Evolutionary conservation across 192 early-diverging fungal species (phyloP), one percentile per base, ranked within the genome.

Genomic region (Obelidium mucronatum): DNA sequence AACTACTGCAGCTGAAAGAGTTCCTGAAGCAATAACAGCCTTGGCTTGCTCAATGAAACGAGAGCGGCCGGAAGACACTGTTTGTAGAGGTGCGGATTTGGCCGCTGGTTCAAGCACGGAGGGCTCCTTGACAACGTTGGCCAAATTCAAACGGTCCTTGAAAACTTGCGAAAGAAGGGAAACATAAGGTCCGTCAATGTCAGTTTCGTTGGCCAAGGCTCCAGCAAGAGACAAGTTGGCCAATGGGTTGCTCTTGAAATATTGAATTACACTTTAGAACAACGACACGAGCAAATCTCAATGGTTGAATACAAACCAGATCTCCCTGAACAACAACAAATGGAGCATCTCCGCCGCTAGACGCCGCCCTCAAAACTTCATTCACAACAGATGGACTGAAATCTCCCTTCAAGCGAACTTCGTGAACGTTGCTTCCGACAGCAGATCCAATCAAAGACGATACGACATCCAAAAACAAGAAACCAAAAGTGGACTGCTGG

Each of bases 381-480:
- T 24, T 24, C 8, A 59, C 56, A 33, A 24, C 56, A 59, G 24
- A 30, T 59, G 8, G 26, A 24, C 15, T 22, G 24, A 65, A 5
- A 1, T 65, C 53, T n/a, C 69, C 69, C 36, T 58, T 24, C 3
- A 72, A 51, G 13, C 69, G 19, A 34, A 72, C 28, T 40, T 72
- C 69, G n/a, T 59, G 22, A 5, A 72, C 51, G 22, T 4, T 36
- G 19, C 28, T 15, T 15, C 19, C 13, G 28, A 37, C 40, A 17
- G 26, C 62, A n/a, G 44, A 42, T 1, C 31, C 11, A 13, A 92
- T 89, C 76, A 93, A 91, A 22, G 89, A 84, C 28, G 92, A 86
- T 0, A 91, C 90, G 58, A 97, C 89, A 77, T 97, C 95, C 40
- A 95, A 84, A 84, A 95, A 94, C 53, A 97, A 80, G 34, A 93